Evolutionary conservation across 495 filamentous ascomycete genomes (phyloP).

Genomic region (Tuber aestivum): DNA sequence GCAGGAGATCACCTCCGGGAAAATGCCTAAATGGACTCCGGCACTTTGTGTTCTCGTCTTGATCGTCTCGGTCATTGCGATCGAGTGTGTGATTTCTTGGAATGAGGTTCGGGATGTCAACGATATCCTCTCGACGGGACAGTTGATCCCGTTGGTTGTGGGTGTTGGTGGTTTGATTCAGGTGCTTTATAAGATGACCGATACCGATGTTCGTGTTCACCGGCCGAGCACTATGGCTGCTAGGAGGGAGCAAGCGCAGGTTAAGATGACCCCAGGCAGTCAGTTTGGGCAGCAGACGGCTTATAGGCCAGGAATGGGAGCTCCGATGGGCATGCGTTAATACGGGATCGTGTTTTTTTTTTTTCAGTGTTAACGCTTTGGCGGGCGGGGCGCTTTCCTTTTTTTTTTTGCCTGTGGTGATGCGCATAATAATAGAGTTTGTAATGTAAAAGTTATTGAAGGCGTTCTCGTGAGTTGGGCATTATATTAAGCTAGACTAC

Average conservation of each 20-base stretch:
- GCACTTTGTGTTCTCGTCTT: constrained; percentile 25
- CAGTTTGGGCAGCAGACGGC: neutral
- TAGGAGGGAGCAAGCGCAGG: neutral
- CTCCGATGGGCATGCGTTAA: neutral
- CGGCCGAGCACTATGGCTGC: neutral
- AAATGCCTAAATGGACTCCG: constrained; percentile 30
- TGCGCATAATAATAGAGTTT: neutral
- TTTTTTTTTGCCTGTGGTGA: neutral
- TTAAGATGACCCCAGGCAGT: neutral
- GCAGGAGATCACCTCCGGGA: neutral
- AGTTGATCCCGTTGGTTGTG: constrained; percentile 37
- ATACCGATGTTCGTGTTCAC: constrained; percentile 26
- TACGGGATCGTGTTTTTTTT: neutral
- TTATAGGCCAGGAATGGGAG: neutral
- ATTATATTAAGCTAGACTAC: neutral
- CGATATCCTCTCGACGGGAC: constrained; percentile 35
- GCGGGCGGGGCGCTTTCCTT: neutral
- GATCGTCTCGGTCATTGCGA: constrained; percentile 12
- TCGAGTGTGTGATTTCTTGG: constrained; percentile 32
- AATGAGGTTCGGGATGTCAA: constrained; percentile 31
- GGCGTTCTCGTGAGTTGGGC: neutral
- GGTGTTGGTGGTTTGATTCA: constrained; percentile 35
- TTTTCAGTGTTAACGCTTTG: neutral
- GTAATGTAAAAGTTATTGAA: neutral
- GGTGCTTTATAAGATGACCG: constrained; percentile 35